These are phyloP conservation scores for Salix suchowensis DNA, from an alignment of 345 rosid genomes.

Conservation along the genomic window DNA sequence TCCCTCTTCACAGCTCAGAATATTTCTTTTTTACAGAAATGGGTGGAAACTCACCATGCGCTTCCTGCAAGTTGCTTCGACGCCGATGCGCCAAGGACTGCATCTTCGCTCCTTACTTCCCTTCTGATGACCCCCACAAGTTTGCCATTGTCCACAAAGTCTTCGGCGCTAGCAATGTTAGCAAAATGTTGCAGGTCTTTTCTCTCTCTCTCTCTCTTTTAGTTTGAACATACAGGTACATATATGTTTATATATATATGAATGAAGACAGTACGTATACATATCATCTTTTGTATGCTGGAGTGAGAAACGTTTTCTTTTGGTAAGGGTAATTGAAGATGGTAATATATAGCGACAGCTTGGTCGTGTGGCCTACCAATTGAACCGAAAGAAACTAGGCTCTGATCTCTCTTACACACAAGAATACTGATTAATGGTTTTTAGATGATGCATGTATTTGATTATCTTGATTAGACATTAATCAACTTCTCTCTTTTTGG, in stretches of 20 bases:
- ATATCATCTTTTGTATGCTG: neutral
- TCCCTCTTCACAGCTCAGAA: neutral
- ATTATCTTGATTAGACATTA: neutral
- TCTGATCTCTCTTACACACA: neutral
- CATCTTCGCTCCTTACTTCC: conserved; percentile 25
- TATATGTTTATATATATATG: neutral
- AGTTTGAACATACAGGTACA: neutral
- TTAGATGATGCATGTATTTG: neutral
- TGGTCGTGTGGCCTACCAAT: neutral
- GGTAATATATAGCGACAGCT: neutral
- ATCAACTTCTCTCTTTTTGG: neutral
- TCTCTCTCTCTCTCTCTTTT: neutral
- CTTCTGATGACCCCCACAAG: conserved; percentile 31
- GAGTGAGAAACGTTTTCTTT: neutral
- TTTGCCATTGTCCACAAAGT: conserved; percentile 32
- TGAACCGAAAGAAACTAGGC: neutral
- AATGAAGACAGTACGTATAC: neutral
- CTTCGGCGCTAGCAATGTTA: conserved; percentile 32
- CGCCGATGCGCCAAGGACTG: conserved; percentile 26
- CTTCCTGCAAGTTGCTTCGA: conserved; percentile 27
- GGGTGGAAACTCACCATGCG: conserved; percentile 30
- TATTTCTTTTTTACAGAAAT: neutral
- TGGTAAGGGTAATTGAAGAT: neutral
- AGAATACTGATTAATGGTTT: neutral
- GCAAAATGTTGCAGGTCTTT: conserved; percentile 29